These are phyloP conservation scores for Diaporthe vaccinii DNA, from an alignment of 2,329 filamentous ascomycete genomes.

Conservation along the genomic window DNA sequence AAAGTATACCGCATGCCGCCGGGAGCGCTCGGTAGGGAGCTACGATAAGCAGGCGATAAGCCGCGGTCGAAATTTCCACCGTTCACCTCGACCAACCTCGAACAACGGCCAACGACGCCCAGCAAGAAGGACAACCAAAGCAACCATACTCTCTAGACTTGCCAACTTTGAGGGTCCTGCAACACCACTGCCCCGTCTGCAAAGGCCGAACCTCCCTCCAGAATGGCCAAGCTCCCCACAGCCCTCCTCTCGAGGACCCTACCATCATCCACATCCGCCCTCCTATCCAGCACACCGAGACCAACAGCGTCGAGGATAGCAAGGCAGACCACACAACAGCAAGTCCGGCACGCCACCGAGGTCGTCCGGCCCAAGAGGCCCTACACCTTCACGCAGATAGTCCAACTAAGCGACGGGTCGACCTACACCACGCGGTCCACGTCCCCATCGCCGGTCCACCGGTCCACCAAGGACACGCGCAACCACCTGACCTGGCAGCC, in stretches of 20 bases:
- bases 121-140: slow-evolving; percentile 40
- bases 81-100: neutral
- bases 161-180: neutral
- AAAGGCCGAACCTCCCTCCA: neutral
- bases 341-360: slow-evolving; percentile 86
- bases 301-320: slow-evolving; percentile 45
- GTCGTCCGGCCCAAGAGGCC: slow-evolving; percentile 90
- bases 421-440: slow-evolving; percentile 86
- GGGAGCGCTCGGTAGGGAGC: slow-evolving; percentile 16
- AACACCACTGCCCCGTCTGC: neutral
- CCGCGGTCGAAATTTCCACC: slow-evolving; percentile 38
- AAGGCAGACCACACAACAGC: slow-evolving; percentile 57
- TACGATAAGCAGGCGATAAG: slow-evolving; percentile 41
- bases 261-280: slow-evolving; percentile 44
- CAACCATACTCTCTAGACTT: slow-evolving; percentile 18
- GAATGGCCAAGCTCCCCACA: slow-evolving; percentile 52
- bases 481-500: slow-evolving; percentile 96
- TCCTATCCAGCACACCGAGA: slow-evolving; percentile 35
- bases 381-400: slow-evolving; percentile 97
- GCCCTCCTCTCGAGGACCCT: slow-evolving; percentile 48
- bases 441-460: slow-evolving; percentile 73
- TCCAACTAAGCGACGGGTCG: slow-evolving; percentile 91
- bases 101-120: neutral
- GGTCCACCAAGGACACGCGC: slow-evolving; percentile 82
- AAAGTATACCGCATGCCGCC: slow-evolving; percentile 23